A percentile compares a stretch with the other conserved stretches of the same genome.
phyloP scores from a whole-genome alignment of 495 filamentous ascomycete genomes.

The Lophium mytilinum region DNA sequence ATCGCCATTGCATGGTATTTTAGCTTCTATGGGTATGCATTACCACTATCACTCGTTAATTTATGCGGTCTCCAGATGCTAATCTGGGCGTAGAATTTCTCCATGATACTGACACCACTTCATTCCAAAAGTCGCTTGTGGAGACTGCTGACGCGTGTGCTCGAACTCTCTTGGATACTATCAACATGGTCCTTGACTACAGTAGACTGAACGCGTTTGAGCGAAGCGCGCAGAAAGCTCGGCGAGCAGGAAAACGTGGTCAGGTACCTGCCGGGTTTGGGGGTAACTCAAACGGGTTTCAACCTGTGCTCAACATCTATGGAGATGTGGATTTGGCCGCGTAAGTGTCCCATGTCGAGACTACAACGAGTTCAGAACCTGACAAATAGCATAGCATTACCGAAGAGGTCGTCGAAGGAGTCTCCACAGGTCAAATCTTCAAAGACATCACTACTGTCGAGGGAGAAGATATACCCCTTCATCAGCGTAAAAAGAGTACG shows the following conservation, averaged over 20 bases:
- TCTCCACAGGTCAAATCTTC: slow-evolving; percentile 18
- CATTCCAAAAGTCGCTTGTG: slow-evolving; percentile 11
- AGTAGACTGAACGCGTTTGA: slow-evolving; percentile 22
- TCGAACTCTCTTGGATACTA: slow-evolving; percentile 21
- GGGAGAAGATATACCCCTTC: background rate
- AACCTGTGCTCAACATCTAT: slow-evolving; percentile 8
- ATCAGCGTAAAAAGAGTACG: background rate
- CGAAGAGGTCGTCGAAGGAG: slow-evolving; percentile 24
- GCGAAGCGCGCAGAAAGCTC: slow-evolving; percentile 3
- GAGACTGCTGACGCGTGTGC: slow-evolving; percentile 13
- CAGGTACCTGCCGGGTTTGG: background rate
- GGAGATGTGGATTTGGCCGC: slow-evolving; percentile 22
- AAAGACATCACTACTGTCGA: slow-evolving; percentile 1
- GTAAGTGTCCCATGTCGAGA: no score
- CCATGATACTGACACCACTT: slow-evolving; percentile 9
- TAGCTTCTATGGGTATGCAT: slow-evolving; percentile 1
- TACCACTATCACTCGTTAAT: no score
- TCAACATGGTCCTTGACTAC: slow-evolving; percentile 21
- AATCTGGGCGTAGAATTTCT: slow-evolving; percentile 12
- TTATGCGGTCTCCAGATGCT: no score
- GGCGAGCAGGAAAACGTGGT: background rate
- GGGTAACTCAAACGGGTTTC: background rate
- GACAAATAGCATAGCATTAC: background rate
- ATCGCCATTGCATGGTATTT: slow-evolving; percentile 23
- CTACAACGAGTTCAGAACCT: no score